These are phyloP conservation scores for Colletotrichum magnum DNA, from an alignment of 2,329 filamentous ascomycete genomes.

Conservation along the genomic window DNA sequence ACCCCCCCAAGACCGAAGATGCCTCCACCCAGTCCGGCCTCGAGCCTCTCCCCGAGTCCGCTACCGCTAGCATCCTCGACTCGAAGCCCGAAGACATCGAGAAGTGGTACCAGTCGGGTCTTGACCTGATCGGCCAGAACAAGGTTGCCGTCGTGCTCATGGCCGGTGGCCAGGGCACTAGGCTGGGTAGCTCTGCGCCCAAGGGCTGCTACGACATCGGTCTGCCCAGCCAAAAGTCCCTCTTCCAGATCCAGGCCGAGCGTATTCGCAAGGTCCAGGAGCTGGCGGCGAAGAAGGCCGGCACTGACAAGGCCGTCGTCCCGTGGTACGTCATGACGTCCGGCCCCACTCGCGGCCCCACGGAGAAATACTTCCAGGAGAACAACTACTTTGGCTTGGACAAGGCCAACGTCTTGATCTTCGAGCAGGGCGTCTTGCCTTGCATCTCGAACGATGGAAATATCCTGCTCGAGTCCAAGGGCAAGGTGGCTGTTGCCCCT, in stretches of 20 bases:
- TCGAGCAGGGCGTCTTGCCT: conserved; percentile 96
- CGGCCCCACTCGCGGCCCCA: conserved; percentile 90
- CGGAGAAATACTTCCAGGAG: conserved; percentile 93
- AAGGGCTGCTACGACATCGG: conserved; percentile 99
- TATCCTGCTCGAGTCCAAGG: conserved; percentile 93
- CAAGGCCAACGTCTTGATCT: conserved; percentile 89
- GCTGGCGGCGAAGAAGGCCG: conserved; percentile 80
- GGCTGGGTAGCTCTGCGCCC: conserved; percentile 92
- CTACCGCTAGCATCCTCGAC: conserved; percentile 92
- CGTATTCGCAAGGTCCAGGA: conserved; percentile 89
- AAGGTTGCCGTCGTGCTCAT: conserved; percentile 91
- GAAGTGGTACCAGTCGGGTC: conserved; percentile 85
- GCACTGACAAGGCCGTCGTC: conserved; percentile 70
- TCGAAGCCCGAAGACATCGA: conserved; percentile 83
- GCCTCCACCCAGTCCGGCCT: conserved; percentile 68
- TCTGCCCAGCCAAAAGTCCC: conserved; percentile 90
- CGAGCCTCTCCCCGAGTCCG: conserved; percentile 89
- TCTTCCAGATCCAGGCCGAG: conserved; percentile 98
- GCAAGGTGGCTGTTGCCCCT: conserved; percentile 92
- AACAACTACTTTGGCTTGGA: conserved; percentile 92
- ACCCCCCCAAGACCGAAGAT: conserved; percentile 77
- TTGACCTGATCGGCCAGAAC: conserved; percentile 84
- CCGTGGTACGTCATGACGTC: conserved; percentile 99
- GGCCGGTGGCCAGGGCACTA: conserved; percentile 96
- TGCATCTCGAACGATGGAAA: conserved; percentile 99